Base-by-base conservation (phyloP, 2,329 filamentous ascomycete genomes). In the Stenocarpella maydis region DNA sequence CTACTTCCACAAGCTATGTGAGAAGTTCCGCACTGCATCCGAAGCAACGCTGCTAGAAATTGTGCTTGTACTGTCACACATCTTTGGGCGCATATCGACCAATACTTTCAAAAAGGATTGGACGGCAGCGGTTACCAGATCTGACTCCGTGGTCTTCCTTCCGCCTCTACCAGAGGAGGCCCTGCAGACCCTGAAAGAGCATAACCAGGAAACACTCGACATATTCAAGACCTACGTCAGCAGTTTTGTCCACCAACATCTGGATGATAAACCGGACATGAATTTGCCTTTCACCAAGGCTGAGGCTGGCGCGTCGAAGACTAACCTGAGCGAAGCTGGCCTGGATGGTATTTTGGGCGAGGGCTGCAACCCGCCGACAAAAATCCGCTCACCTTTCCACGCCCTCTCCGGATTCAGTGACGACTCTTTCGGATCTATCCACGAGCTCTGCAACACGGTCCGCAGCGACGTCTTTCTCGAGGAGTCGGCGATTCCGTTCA, bases 391-490 rank as follows among this genome's bases (percentile, higher is more conserved):
- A 0, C 82, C 89, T 0, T 95, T 95, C 73, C 86, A 90, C 2
- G 91, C 91, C 0, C 85, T 95, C 1, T 94, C 92, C 0, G 91
- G 92, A 0, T 83, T 88, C 54, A 82, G 80, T 1, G 92, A 94
- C 74, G 75, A 47, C 10, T 69, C 85, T 0, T 94, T 93, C 76
- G 76, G 80, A 2, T 89, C 85, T 0, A 88, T 94, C 21, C 82
- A 86, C 21, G 91, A 94, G 61, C 84, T 95, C 1, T 93, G 91
- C 77, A 80, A 82, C 10, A 90, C 87, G 0, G 85, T 87, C 9
- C 88, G 92, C 34, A 83, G 83, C 8, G 91, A 88, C 0, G 87
- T 95, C 1, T 94, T 93, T 80, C 85, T 95, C 0, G 92, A 95
- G 74, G 87, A 92, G 74, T 86, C 90, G 0, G 89, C 91, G 1